phyloP scores from a whole-genome alignment of 345 rosid genomes.

The Luvunga scandens region DNA sequence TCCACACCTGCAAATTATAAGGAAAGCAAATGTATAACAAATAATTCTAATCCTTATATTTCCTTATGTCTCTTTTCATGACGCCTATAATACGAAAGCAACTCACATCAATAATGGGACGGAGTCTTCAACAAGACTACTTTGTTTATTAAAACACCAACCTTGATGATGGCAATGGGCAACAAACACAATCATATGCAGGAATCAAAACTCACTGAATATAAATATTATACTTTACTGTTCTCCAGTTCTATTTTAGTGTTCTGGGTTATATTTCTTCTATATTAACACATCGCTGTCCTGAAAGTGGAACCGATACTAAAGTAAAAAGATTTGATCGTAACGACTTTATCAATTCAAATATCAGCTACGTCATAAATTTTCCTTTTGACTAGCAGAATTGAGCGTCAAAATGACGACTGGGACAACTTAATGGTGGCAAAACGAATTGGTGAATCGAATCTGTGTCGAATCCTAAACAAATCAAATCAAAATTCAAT shows the following conservation, averaged over 20 bases:
- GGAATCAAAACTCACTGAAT: background rate
- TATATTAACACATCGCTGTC: background rate
- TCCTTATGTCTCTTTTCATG: background rate
- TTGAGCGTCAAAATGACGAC: background rate
- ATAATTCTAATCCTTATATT: no score
- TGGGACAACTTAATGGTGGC: background rate
- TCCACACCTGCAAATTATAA: background rate
- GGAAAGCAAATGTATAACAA: background rate
- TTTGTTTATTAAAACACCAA: background rate
- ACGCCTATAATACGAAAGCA: background rate
- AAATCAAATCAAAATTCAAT: no score
- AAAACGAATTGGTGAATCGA: no score
- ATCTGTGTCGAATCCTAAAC: no score
- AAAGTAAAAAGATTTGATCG: no score
- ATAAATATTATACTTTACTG: background rate
- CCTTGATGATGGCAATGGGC: background rate
- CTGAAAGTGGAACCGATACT: background rate
- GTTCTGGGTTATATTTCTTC: background rate
- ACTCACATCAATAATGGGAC: background rate
- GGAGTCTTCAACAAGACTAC: no score
- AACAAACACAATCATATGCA: background rate
- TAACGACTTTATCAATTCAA: background rate
- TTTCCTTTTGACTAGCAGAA: background rate
- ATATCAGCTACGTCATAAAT: background rate
- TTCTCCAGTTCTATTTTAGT: background rate